phyloP scores from a whole-genome alignment of 1,139 yeast species.

The Pichia sp. region DNA sequence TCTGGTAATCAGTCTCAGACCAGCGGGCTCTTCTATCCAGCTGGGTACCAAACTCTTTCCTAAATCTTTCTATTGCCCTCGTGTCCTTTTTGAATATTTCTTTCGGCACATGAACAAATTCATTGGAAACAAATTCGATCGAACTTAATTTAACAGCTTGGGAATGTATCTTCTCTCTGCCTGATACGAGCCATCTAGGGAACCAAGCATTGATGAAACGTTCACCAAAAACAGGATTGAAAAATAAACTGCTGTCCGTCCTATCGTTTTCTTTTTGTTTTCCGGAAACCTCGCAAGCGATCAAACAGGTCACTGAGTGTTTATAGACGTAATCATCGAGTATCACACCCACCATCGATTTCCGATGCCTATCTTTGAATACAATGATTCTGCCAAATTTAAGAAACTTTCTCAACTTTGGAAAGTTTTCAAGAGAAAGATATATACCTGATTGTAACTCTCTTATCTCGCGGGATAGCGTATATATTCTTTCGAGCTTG shows the following conservation, averaged over 20 bases:
- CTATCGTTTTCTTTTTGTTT: background rate
- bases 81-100: slow-evolving; percentile 5
- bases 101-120: slow-evolving; percentile 37
- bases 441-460: background rate
- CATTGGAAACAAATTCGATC: slow-evolving; percentile 50
- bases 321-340: slow-evolving; percentile 10
- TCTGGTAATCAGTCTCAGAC: slow-evolving; percentile 43
- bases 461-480: background rate
- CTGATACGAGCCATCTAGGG: slow-evolving; percentile 26
- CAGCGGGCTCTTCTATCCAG: slow-evolving; percentile 33
- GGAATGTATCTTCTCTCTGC: slow-evolving; percentile 31
- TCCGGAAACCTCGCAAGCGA: background rate
- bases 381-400: slow-evolving; percentile 55
- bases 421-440: slow-evolving; percentile 2
- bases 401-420: slow-evolving; percentile 9
- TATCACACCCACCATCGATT: slow-evolving; percentile 42
- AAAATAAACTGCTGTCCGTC: slow-evolving; percentile 19
- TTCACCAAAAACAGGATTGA: slow-evolving; percentile 25
- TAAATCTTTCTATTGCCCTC: background rate
- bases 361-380: slow-evolving; percentile 44
- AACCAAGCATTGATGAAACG: slow-evolving; percentile 29
- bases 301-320: slow-evolving; percentile 10
- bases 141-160: slow-evolving; percentile 43
- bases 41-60: slow-evolving; percentile 23
- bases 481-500: slow-evolving; percentile 44